Conservation (phyloP, 2,329 filamentous ascomycete species). For the Elsinoe australis region DNA sequence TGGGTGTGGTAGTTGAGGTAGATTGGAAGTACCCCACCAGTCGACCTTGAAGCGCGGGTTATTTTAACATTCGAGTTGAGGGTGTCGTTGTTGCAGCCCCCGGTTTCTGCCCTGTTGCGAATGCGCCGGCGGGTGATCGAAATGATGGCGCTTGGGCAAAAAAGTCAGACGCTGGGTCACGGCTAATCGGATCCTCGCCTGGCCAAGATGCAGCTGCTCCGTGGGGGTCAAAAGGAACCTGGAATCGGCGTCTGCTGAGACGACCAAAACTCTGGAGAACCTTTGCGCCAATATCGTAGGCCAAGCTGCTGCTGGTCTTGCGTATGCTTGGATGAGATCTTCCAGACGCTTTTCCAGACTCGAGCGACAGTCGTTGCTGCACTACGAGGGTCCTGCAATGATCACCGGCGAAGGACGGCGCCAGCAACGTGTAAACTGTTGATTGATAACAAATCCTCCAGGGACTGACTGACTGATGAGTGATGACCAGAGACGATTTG, state of each 20-base stretch:
- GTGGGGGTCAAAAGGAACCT: background rate
- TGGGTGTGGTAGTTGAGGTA: slow-evolving; percentile 7
- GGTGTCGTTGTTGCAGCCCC: background rate
- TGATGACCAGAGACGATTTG: slow-evolving; percentile 4
- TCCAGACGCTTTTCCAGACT: too few relatives aligned
- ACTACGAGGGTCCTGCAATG: slow-evolving; percentile 1
- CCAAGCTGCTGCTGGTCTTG: background rate
- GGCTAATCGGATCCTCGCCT: slow-evolving; percentile 15
- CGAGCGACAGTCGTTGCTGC: too few relatives aligned
- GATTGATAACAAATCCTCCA: slow-evolving; percentile 8
- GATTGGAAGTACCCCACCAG: slow-evolving; percentile 15
- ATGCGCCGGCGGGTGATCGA: slow-evolving; percentile 11
- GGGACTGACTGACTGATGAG: too few relatives aligned
- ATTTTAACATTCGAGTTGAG: slow-evolving; percentile 2
- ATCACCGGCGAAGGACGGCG: background rate
- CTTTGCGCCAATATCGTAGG: background rate
- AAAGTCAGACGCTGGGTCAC: slow-evolving; percentile 6
- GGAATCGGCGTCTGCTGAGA: slow-evolving; percentile 12
- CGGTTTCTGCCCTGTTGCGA: slow-evolving; percentile 1
- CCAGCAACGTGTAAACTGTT: slow-evolving; percentile 1
- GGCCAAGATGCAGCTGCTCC: slow-evolving; percentile 4
- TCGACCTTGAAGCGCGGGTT: slow-evolving; percentile 12
- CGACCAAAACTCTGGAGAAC: background rate
- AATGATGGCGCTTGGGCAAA: slow-evolving; percentile 16
- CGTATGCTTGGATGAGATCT: background rate